Base-by-base conservation (phyloP, 2,329 filamentous ascomycete genomes). In the Neofusicoccum ribis region DNA sequence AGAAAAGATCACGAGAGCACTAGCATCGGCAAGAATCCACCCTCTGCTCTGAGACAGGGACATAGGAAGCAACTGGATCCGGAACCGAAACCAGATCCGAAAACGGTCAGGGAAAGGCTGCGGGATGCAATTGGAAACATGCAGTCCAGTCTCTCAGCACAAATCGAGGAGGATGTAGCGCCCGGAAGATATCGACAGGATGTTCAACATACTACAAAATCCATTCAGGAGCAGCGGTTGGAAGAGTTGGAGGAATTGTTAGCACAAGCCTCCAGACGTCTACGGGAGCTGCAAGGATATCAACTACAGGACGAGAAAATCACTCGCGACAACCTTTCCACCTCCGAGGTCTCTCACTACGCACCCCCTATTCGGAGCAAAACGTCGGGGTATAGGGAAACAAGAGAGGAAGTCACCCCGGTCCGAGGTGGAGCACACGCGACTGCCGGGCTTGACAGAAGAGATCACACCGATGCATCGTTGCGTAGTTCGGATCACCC, bases 131-230 rank as follows among this genome's bases (percentile, higher is more conserved):
- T 60, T 15, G 56, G 41, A 20, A 49, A n/a, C 12, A 39, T 60
- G 5, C 27, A 6, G 11, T 47, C 41, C 27, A 60, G 9, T 4
- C 8, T 60, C 2, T 36, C 43, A 36, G 27, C 41, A 15, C 11
- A 60, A 11, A n/a, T 60, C 12, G 56, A 60, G 31, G 56, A 47
- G 12, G 23, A 60, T 37, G 3, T 27, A 3, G 11, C 23, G 27
- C 41, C 56, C 37, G 47, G 56, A 43, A 37, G 56, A 23, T 60
- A 60, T 20, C 56, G 56, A 60, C 56, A 39, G 14, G 41, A 60
- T 14, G 43, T 9, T 9, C 27, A 11, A 6, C 9, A 8, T 37
- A 9, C 14, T 9, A 27, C 39, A 5, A 47, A 17, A 20, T 37
- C 56, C 17, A 6, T 47, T n/a, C 56, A 47, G 8, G 56, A 62